Conservation (phyloP, 2,329 filamentous ascomycete genomes). For the Ascomycota sp. region DNA sequence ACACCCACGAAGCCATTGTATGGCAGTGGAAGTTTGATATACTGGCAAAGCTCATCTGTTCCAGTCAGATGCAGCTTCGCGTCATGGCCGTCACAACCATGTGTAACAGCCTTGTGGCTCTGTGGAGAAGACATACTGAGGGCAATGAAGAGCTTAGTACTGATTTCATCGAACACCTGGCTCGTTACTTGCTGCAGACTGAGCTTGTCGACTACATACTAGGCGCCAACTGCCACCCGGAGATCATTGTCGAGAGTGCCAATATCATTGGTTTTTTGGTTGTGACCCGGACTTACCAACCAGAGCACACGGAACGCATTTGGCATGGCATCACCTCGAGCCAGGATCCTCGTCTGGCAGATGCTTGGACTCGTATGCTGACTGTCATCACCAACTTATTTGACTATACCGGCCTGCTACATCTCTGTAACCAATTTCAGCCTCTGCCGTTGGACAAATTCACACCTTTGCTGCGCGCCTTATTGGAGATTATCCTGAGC, state of each 20-base stretch:
- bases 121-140: conserved; percentile 39
- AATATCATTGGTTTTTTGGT: conserved; percentile 78
- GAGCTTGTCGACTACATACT: conserved; percentile 70
- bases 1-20: conserved; percentile 27
- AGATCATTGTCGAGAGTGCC: conserved; percentile 57
- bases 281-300: conserved; percentile 51
- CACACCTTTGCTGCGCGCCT: conserved; percentile 35
- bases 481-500: conserved; percentile 35
- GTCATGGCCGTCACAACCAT: conserved; percentile 57
- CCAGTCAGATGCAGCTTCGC: conserved; percentile 75
- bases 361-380: conserved; percentile 52
- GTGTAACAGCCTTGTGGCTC: conserved; percentile 42
- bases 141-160: conserved; percentile 15
- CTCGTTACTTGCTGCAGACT: conserved; percentile 44
- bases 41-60: conserved; percentile 50
- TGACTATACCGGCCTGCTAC: conserved; percentile 27
- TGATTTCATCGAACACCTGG: conserved; percentile 41
- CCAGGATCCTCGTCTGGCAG: conserved; percentile 65
- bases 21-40: conserved; percentile 48
- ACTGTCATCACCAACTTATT: conserved; percentile 25
- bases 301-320: conserved; percentile 51
- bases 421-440: conserved; percentile 49
- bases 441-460: conserved; percentile 40
- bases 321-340: conserved; percentile 67
- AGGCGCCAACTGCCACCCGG: conserved; percentile 75